phyloP scores from a whole-genome alignment of 306 rosid species.

The Mucuna pruriens region DNA sequence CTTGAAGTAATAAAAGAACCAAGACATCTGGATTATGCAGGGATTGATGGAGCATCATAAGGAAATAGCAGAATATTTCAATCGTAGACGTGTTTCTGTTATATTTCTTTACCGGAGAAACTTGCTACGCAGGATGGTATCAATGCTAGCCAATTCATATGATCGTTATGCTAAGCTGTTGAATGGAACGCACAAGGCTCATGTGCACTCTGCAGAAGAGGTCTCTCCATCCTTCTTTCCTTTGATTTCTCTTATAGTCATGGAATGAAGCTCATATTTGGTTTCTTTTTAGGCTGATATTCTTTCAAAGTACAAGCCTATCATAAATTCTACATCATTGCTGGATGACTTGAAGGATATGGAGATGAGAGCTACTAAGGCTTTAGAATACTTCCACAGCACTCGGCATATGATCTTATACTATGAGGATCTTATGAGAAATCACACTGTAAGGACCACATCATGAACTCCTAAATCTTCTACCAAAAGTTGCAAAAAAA shows the following conservation, averaged over 20 bases:
- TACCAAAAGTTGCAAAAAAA: background rate
- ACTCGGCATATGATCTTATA: conserved; percentile 79
- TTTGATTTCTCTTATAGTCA: background rate
- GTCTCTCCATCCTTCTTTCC: conserved; percentile 46
- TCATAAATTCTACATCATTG: conserved; percentile 66
- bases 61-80: conserved; percentile 81
- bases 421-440: conserved; percentile 82
- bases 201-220: conserved; percentile 90
- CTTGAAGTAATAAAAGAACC: conserved; percentile 26
- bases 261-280: conserved; percentile 34
- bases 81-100: conserved; percentile 69
- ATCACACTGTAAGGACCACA: conserved; percentile 67
- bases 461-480: conserved; percentile 1
- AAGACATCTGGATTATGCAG: conserved; percentile 51
- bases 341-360: conserved; percentile 65
- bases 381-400: conserved; percentile 72
- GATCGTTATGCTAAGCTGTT: conserved; percentile 89
- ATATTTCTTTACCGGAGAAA: conserved; percentile 88
- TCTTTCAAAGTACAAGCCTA: conserved; percentile 82
- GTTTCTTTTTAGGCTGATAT: conserved; percentile 68
- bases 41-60: conserved; percentile 84
- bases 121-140: conserved; percentile 77
- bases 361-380: conserved; percentile 63
- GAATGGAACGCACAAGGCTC: conserved; percentile 96
- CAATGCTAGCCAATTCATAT: conserved; percentile 87